Percentiles rank a stretch among this genome's conserved stretches.
Evolutionary conservation across 1,139 yeast genomes (phyloP).

Genomic region (Fermentozyma sake): DNA sequence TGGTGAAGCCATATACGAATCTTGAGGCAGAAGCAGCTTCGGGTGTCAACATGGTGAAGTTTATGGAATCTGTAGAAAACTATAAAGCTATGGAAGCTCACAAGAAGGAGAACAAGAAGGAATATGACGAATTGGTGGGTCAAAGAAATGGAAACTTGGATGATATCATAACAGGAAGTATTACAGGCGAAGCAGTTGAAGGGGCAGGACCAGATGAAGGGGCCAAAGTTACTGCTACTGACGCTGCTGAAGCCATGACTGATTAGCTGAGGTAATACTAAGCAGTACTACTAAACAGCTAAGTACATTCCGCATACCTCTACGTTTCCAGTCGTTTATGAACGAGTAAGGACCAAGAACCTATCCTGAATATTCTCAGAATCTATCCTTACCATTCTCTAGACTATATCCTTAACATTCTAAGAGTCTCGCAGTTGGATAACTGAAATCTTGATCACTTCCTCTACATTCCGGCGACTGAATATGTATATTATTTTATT

Average conservation of each 20-base stretch:
- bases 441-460: too few species aligned
- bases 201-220: constrained; percentile 3
- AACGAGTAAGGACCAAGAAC: too few species aligned
- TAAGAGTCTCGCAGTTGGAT: too few species aligned
- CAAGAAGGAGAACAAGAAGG: constrained; percentile 37
- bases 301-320: too few species aligned
- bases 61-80: constrained; percentile 56
- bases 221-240: too few species aligned
- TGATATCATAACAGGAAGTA: constrained; percentile 35
- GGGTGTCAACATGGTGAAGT: constrained; percentile 70
- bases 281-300: too few species aligned
- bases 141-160: constrained; percentile 41
- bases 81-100: constrained; percentile 39
- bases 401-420: too few species aligned
- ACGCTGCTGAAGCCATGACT: constrained; percentile 6
- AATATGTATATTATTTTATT: too few species aligned
- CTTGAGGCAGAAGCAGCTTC: constrained; percentile 90
- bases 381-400: too few species aligned
- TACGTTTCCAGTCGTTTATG: too few species aligned
- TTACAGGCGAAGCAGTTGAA: constrained; percentile 24
- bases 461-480: too few species aligned
- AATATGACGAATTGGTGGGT: constrained; percentile 29
- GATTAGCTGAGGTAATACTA: constrained; percentile 5
- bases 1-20: constrained; percentile 76
- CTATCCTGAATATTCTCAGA: too few species aligned